A percentile compares a stretch with the other conserved stretches of the same genome.
These are phyloP conservation scores for Dendryphion nanum DNA, from an alignment of 2,329 filamentous ascomycete species.

Conservation along the genomic window DNA sequence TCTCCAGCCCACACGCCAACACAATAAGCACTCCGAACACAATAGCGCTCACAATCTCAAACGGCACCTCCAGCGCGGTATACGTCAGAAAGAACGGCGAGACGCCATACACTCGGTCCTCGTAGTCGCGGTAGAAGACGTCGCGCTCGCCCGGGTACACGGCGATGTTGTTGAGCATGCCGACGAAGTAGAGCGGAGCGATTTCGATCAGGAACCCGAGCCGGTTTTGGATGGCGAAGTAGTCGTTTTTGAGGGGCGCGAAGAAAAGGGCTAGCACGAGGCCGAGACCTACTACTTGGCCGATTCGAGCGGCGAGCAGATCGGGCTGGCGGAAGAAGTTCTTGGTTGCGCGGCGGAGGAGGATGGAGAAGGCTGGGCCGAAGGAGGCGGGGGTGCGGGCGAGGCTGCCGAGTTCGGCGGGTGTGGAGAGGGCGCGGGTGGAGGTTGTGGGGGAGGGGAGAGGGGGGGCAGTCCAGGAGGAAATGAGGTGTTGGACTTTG, in stretches of 20 bases:
- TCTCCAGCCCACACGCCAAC: slow-evolving; percentile 64
- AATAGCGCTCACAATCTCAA: slow-evolving; percentile 65
- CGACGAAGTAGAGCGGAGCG: slow-evolving; percentile 69
- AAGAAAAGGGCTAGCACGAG: slow-evolving; percentile 54
- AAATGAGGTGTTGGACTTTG: slow-evolving; percentile 61
- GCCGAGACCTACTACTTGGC: slow-evolving; percentile 39
- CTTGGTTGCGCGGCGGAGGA: slow-evolving; percentile 65
- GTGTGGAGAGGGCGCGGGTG: slow-evolving; percentile 54
- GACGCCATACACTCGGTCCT: slow-evolving; percentile 69
- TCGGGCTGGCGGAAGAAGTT: slow-evolving; percentile 51
- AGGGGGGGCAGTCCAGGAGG: slow-evolving; percentile 51
- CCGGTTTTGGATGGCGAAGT: slow-evolving; percentile 68
- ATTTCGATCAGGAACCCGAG: slow-evolving; percentile 74
- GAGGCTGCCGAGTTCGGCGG: slow-evolving; percentile 69
- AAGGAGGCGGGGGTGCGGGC: slow-evolving; percentile 64
- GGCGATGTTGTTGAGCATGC: slow-evolving; percentile 77
- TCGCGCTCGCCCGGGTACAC: slow-evolving; percentile 71
- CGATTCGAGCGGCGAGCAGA: slow-evolving; percentile 34
- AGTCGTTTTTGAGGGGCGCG: slow-evolving; percentile 67
- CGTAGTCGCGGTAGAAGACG: slow-evolving; percentile 75
- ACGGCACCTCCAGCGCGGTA: slow-evolving; percentile 67
- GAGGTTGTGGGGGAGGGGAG: slow-evolving; percentile 22
- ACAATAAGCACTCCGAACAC: slow-evolving; percentile 64
- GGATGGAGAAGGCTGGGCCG: slow-evolving; percentile 61
- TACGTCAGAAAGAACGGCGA: slow-evolving; percentile 72